Evolutionary conservation across 352 stramenopile species (phyloP).

Genomic region (Blastocystis sp.): DNA sequence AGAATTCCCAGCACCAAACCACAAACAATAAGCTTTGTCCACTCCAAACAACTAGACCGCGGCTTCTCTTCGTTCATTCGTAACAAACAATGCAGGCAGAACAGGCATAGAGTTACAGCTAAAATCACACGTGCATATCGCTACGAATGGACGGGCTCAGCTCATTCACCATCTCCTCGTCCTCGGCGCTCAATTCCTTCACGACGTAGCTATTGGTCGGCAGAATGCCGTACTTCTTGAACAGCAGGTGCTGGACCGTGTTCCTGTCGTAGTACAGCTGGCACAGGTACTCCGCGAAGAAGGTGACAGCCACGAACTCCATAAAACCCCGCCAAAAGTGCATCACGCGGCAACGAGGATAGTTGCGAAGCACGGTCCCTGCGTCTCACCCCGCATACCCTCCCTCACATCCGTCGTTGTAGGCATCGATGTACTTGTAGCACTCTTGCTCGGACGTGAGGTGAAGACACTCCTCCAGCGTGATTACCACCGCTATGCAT

Average conservation of each 20-base stretch:
- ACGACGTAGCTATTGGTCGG: conserved; percentile 40
- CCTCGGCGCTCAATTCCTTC: conserved; percentile 6
- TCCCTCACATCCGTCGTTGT: conserved; percentile 37
- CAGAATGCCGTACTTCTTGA: conserved; percentile 43
- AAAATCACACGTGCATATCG: background rate
- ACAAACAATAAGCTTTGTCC: conserved; percentile 40
- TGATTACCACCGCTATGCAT: conserved; percentile 54
- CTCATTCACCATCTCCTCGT: conserved; percentile 50
- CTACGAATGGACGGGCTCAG: background rate
- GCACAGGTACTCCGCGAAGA: conserved; percentile 49
- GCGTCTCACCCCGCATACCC: background rate
- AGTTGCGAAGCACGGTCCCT: conserved; percentile 59
- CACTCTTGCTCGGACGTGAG: conserved; percentile 48
- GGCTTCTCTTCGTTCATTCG: background rate
- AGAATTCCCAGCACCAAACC: conserved; percentile 47
- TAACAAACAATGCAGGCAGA: background rate
- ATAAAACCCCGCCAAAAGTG: conserved; percentile 60
- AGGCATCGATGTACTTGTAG: conserved; percentile 31
- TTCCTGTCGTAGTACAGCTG: conserved; percentile 49
- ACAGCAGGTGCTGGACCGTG: conserved; percentile 38
- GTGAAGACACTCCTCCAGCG: conserved; percentile 55
- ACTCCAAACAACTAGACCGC: background rate
- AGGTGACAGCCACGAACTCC: conserved; percentile 25
- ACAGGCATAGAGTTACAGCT: background rate
- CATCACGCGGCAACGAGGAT: conserved; percentile 65